Evolutionary conservation across 1,139 yeast species (phyloP), one percentile per base, ranked within the genome.

Genomic region (Debaryomycetaceae sp.): DNA sequence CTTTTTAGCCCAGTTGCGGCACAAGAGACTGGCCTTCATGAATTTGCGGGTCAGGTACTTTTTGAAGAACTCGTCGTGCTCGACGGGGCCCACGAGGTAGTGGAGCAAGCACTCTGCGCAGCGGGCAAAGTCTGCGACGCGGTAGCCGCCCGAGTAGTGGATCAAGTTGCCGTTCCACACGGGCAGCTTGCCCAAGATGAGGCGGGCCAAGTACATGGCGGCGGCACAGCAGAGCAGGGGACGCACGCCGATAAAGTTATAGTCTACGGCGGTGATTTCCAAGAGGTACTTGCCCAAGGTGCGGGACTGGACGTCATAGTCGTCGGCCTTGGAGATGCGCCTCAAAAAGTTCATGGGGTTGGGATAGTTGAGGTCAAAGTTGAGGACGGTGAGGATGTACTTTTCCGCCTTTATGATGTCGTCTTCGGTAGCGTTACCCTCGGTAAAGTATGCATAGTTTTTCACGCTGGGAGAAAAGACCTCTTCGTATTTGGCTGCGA

Each of bases 401-500:
- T 78, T 79, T 53, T 87, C 97, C 23, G 94, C 95, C 47, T 77
- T 81, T 43, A 86, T 66, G 31, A 87, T 82, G 47, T 83, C 95
- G 33, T 80, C 87, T 48, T 78, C 92, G 8, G 83, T 68, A 41
- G 80, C 82, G 15, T 86, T 81, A 27, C 81, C 81, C 47, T 83
- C 95, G 26, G 94, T 81, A 43, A 83, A 85, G 49, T 80, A 81
- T 10, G 94, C 87, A 55, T 85, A 86, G 56, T 85, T 82, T 42
- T 77, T 73, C 32, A 86, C 83, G 24, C 92, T 77, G 12, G 97
- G 97, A 7, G 90, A 74, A 49, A 82, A 82, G 27, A 87, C 95
- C 56, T 87, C 97, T 58, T 87, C 97, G 51, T 83, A 86, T 57
- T 90, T 90, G 15, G 96, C 90, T 22, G 97, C 95, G 40, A 87